A percentile compares a stretch with the other conserved stretches of the same genome.
Evolutionary conservation across 495 filamentous ascomycete genomes (phyloP).

Genomic region (Aspergillus haitiensis): DNA sequence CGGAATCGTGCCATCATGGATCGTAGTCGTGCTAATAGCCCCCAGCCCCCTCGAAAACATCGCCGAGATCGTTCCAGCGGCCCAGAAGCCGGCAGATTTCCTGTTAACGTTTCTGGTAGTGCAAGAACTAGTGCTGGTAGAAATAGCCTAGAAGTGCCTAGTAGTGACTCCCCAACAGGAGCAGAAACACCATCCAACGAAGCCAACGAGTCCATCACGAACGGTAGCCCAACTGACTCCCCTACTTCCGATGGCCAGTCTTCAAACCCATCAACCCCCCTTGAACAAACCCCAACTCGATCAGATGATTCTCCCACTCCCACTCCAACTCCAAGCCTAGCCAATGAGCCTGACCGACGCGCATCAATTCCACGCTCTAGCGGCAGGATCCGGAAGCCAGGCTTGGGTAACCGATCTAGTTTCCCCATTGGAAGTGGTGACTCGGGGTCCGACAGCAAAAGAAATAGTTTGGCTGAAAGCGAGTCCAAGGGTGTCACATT

Average conservation of each 20-base stretch:
- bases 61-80: constrained; percentile 82
- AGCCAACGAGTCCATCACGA: constrained; percentile 31
- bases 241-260: constrained; percentile 35
- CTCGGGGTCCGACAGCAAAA: constrained; percentile 44
- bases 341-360: constrained; percentile 46
- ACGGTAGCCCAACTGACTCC: constrained; percentile 41
- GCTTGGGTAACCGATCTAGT: constrained; percentile 45
- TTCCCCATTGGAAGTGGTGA: constrained; percentile 37
- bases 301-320: constrained; percentile 43
- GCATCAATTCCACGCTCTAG: constrained; percentile 45
- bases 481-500: constrained; percentile 69
- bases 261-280: constrained; percentile 33
- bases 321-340: constrained; percentile 38
- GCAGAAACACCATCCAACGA: constrained; percentile 33
- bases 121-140: constrained; percentile 46
- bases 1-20: constrained; percentile 79
- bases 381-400: constrained; percentile 40
- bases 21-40: constrained; percentile 71
- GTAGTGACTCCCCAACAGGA: constrained; percentile 32
- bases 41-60: constrained; percentile 62
- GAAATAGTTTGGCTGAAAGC: constrained; percentile 46
- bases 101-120: constrained; percentile 64
- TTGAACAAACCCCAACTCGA: constrained; percentile 31
- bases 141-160: constrained; percentile 65
- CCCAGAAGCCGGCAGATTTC: constrained; percentile 76